Conservation (phyloP, 441 rosid genomes). For the Adansonia rubrostipa region DNA sequence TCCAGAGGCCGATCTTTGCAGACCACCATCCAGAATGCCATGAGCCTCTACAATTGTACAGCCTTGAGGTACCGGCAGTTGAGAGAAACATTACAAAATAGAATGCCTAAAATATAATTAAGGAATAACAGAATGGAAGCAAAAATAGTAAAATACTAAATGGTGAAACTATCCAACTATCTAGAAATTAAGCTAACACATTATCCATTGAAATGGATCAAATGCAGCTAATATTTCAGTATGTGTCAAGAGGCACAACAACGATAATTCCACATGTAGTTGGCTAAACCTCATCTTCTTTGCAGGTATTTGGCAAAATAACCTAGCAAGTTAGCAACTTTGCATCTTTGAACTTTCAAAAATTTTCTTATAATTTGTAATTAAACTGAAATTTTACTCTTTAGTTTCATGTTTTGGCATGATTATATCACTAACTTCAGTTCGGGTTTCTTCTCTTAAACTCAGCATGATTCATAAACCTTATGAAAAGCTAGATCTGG, state of each 20-base stretch:
- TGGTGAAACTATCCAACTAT: not conserved
- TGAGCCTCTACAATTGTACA: slow-evolving; percentile 58
- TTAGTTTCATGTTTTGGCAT: not conserved
- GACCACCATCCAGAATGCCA: slow-evolving; percentile 99
- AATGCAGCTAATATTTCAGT: not conserved
- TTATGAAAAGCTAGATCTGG: not conserved
- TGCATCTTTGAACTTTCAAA: not conserved
- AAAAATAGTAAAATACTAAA: not conserved
- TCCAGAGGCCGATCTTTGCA: slow-evolving; percentile 65
- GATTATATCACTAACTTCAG: not conserved
- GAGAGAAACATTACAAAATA: slow-evolving; percentile 77
- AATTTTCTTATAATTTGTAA: not conserved
- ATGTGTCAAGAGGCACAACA: not conserved
- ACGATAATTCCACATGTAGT: not conserved
- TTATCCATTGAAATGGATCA: not conserved
- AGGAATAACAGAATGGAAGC: slow-evolving; percentile 11
- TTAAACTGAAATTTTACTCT: not conserved
- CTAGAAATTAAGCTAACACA: not conserved
- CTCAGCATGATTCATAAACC: not conserved
- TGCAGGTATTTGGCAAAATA: not conserved
- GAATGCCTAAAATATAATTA: slow-evolving; percentile 54
- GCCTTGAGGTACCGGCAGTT: slow-evolving; percentile 68
- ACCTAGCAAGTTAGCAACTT: not conserved
- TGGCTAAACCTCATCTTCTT: not conserved
- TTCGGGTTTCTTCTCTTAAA: not conserved